Evolutionary conservation across 768 basidiomycete genomes (phyloP), one percentile per base, ranked within the genome.

Genomic region (Hygrophorus russula): DNA sequence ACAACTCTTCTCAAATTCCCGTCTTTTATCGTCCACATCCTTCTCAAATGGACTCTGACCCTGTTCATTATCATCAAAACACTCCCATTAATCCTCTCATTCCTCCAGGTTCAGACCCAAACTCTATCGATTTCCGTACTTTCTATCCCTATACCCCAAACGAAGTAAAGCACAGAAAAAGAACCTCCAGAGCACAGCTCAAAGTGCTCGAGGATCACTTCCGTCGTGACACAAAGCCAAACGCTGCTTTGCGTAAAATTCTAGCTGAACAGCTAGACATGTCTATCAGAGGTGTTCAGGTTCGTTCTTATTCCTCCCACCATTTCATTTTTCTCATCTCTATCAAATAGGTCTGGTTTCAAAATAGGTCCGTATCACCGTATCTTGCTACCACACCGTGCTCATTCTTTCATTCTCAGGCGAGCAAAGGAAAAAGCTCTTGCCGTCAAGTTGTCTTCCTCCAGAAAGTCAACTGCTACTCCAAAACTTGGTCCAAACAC

Each of bases 241-340:
- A 91, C 60, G 82, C 80, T 31, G 64, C 73, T 5, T 66, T 84
- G 30, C 74, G 94, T 53, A 88, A 86, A 60, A 70, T 76, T 49
- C 76, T 98, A 42, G 84, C 91, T 0, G 64, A 71, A 8, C 73
- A 90, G 64, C 76, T 97, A 45, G 81, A 80, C 49, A 98, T 98
- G 93, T 85, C 87, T 8, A 78, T 90, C 15, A 70, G 93, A 47
- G 90, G 89, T n/a, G 87, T 98, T 2, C 93, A 98, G 74, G 93
- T 94, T 39, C 47, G 39, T 12, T 46, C 28, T 42, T 36, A 20
- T 29, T 31, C 39, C 17, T 24, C 48, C 15, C 46, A 38, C 31
- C 40, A 42, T 42, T 36, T 15, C 27, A 13, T 20, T 32, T 45
- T 39, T 41, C 44, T 40, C 53, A 17, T 20, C 41, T 45, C 24